These are phyloP conservation scores for Fusarium pseudocircinatum DNA, from an alignment of 2,329 filamentous ascomycete genomes.

Conservation along the genomic window DNA sequence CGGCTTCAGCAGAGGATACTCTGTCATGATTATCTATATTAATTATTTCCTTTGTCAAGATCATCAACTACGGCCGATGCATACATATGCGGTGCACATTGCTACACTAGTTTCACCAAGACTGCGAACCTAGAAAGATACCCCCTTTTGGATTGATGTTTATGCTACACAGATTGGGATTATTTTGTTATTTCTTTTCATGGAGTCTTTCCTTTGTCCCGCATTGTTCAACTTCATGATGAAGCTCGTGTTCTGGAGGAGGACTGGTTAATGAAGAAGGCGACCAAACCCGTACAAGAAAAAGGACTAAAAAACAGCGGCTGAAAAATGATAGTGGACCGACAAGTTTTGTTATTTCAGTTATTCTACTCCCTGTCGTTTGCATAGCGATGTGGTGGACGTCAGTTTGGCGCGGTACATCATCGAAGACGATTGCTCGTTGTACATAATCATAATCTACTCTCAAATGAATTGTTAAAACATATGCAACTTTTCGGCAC, in stretches of 20 bases:
- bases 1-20: conserved; percentile 2
- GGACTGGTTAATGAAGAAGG: conserved; percentile 5
- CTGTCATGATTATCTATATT: conserved; percentile 16
- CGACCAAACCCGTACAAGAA: conserved; percentile 1
- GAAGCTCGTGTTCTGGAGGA: conserved; percentile 7
- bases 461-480: conserved; percentile 22
- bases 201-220: conserved; percentile 24
- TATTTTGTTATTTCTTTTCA: conserved; percentile 18
- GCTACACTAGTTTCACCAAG: conserved; percentile 43
- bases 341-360: conserved; percentile 21
- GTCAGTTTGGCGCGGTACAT: conserved; percentile 12
- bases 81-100: conserved; percentile 38
- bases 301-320: conserved; percentile 5
- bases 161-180: conserved; percentile 43
- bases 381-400: conserved; percentile 39
- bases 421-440: conserved; percentile 22
- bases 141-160: conserved; percentile 52
- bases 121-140: conserved; percentile 54
- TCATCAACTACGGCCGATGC: conserved; percentile 39
- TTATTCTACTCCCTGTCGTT: conserved; percentile 21
- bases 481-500: neutral
- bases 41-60: conserved; percentile 44
- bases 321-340: conserved; percentile 12
- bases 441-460: conserved; percentile 45
- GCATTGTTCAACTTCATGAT: conserved; percentile 12